Percentiles rank a stretch among this genome's conserved stretches.
Evolutionary conservation across 768 basidiomycete species (phyloP).

Genomic region (Naganishia friedmannii): DNA sequence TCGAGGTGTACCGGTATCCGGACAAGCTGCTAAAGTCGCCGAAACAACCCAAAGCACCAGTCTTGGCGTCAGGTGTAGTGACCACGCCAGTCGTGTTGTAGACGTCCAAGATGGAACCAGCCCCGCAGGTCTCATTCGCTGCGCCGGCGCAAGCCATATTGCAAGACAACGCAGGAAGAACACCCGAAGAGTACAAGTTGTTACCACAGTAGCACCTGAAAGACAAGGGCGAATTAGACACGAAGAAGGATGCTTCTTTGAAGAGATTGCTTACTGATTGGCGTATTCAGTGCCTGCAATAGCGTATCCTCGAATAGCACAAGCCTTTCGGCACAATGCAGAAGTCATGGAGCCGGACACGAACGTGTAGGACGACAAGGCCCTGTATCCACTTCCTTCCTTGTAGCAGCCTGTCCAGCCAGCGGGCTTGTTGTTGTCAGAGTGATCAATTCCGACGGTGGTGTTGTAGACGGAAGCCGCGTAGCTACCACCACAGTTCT

Average conservation of each 20-base stretch:
- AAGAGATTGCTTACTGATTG: slow-evolving; percentile 23
- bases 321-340: slow-evolving; percentile 21
- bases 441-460: slow-evolving; percentile 1
- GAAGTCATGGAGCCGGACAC: slow-evolving; percentile 39
- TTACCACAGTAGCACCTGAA: slow-evolving; percentile 34
- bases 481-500: slow-evolving; percentile 37
- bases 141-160: slow-evolving; percentile 30
- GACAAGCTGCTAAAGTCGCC: slow-evolving; percentile 16
- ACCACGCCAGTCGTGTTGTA: slow-evolving; percentile 35
- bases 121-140: slow-evolving; percentile 36
- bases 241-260: neutral
- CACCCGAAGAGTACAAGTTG: slow-evolving; percentile 25
- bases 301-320: slow-evolving; percentile 19
- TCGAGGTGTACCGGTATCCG: slow-evolving; percentile 28
- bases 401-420: slow-evolving; percentile 35
- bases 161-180: slow-evolving; percentile 30
- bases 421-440: neutral
- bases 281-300: slow-evolving; percentile 32
- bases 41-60: slow-evolving; percentile 19
- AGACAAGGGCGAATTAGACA: neutral
- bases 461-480: slow-evolving; percentile 37
- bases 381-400: slow-evolving; percentile 28
- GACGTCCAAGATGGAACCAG: slow-evolving; percentile 29
- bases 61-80: slow-evolving; percentile 27
- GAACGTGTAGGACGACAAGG: slow-evolving; percentile 34